These are phyloP conservation scores for Zygotorulaspora danielsina DNA, from an alignment of 805 yeast species.

Conservation along the genomic window DNA sequence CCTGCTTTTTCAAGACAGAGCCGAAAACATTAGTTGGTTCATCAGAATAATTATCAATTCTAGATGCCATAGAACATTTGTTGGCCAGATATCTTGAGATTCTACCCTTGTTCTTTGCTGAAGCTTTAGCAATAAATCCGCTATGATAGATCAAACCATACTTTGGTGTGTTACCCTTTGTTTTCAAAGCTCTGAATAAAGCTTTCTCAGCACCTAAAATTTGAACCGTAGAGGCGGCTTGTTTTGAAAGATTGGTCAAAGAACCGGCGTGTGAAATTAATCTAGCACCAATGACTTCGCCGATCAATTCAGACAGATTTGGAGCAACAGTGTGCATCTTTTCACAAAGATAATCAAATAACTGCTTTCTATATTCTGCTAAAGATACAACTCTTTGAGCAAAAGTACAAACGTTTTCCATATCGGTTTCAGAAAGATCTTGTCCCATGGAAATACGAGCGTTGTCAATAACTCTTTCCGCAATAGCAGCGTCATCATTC, in stretches of 20 bases:
- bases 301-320: slow-evolving; percentile 90
- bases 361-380: slow-evolving; percentile 81
- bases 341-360: slow-evolving; percentile 82
- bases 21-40: slow-evolving; percentile 90
- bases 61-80: slow-evolving; percentile 98
- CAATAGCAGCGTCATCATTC: slow-evolving; percentile 87
- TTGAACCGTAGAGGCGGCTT: slow-evolving; percentile 99
- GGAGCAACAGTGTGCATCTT: slow-evolving; percentile 99
- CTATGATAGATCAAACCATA: slow-evolving; percentile 95
- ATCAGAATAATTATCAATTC: slow-evolving; percentile 96
- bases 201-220: slow-evolving; percentile 98
- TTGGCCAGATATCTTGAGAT: slow-evolving; percentile 97
- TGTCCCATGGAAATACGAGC: slow-evolving; percentile 99
- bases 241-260: slow-evolving; percentile 90
- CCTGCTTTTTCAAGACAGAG: slow-evolving; percentile 87
- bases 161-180: slow-evolving; percentile 95
- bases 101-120: slow-evolving; percentile 97
- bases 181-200: slow-evolving; percentile 89
- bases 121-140: slow-evolving; percentile 88
- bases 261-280: slow-evolving; percentile 98
- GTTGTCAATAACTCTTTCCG: slow-evolving; percentile 87
- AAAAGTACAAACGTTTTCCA: slow-evolving; percentile 84
- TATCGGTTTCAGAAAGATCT: slow-evolving; percentile 91
- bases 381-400: slow-evolving; percentile 91
- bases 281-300: slow-evolving; percentile 98